Base-by-base conservation (phyloP, 2,329 filamentous ascomycete species). In the Seiridium unicorne region DNA sequence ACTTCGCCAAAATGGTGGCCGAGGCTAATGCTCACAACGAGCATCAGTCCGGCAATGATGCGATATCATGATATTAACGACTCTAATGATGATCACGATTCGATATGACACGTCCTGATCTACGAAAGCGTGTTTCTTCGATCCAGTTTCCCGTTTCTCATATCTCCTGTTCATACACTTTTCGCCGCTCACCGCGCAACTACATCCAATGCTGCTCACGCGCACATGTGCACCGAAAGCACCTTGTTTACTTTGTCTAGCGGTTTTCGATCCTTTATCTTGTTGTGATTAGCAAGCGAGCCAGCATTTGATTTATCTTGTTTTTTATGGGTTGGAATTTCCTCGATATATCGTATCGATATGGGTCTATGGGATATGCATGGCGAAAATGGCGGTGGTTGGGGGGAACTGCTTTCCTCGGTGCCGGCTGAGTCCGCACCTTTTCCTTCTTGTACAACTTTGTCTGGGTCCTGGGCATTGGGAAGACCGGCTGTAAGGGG, bases 1-100 rank as follows among this genome's bases (percentile, higher is more conserved):
- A 94, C 73, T 98, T 98, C 80, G 91, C 91, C 69, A 91, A 92
- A 76, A 93, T 96, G 85, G 90, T 97, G 68, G 87, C 90, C 65
- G 90, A 95, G 89, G 84, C 76, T 75, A 79, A 76, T 66, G 73
- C 75, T 60, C 74, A 77, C 69, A 72, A 73, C 64, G 75, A 76
- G 67, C 75, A 71, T 61, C 63, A 77, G 68, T 74, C 75, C 73
- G 74, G 76, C 74, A 74, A 76, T 70, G 76, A 79, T 66, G 66
- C 75, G 63, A 75, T 72, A 68, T 76, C 72, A 73, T 78, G 71
- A 76, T 70, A 74, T 74, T 66, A 72, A 69, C 76, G 65, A 70
- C 73, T 68, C 63, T 49, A 53, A 68, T 63, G 68, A 70, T 72
- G 73, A 78, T 72, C 67, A 74, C 42, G 54, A 65, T 56, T 63